phyloP scores from a whole-genome alignment of 2,329 filamentous ascomycete species.

The Mycosphaerella arachidis region DNA sequence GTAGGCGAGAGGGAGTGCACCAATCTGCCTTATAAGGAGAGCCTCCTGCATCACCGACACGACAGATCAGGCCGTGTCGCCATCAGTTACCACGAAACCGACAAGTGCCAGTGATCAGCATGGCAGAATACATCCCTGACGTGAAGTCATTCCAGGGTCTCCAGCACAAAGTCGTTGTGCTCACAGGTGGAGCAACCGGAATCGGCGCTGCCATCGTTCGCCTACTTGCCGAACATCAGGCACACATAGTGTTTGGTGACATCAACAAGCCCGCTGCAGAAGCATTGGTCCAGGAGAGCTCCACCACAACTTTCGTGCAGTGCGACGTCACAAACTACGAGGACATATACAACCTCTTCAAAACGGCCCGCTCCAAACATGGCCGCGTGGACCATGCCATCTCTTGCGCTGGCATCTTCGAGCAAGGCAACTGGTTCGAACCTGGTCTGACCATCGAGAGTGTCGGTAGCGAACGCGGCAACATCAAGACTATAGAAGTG shows the following conservation, averaged over 20 bases:
- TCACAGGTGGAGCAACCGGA: constrained; percentile 42
- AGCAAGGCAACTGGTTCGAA: constrained; percentile 45
- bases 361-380: constrained; percentile 42
- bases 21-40: neutral
- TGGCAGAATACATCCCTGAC: constrained; percentile 14
- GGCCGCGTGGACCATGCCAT: constrained; percentile 48
- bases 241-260: constrained; percentile 45
- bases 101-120: no score
- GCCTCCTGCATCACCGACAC: neutral
- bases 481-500: constrained; percentile 42
- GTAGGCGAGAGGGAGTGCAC: neutral
- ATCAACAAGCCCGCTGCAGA: constrained; percentile 17
- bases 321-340: constrained; percentile 46
- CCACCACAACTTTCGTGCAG: constrained; percentile 35
- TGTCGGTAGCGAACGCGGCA: constrained; percentile 35
- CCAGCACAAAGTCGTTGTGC: constrained; percentile 31
- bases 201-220: constrained; percentile 43
- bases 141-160: constrained; percentile 11
- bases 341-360: constrained; percentile 46
- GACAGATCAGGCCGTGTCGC: no score
- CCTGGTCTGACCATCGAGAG: constrained; percentile 41
- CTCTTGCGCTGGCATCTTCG: constrained; percentile 45
- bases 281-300: constrained; percentile 1
- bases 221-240: constrained; percentile 37
- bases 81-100: no score